Evolutionary conservation across 257 asterid genomes (phyloP), one percentile per base, ranked within the genome.

Genomic region (Nyctanthes arbortristis): DNA sequence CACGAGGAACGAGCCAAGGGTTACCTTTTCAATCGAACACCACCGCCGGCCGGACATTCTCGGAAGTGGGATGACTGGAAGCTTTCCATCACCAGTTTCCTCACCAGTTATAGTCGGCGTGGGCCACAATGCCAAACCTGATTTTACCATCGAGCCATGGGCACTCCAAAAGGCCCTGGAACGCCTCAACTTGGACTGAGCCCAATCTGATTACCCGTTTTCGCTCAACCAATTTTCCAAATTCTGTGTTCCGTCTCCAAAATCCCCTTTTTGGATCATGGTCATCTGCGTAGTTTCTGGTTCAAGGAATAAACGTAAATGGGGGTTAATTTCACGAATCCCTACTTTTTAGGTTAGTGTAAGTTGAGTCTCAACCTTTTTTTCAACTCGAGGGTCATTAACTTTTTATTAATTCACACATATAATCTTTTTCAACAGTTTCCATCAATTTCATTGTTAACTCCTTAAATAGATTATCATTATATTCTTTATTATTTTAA

Each of bases 1-100:
- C 87, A 79, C 74, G 84, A 82, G 56, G 83, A 85, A 57, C 74
- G 84, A 40, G 90, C 96, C 56, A 88, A 86, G 60, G 93, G 96
- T 11, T 83, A 84, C 74, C 75, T 87, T 16, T 84, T 86, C 81
- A 84, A 75, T 74, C 86, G 88, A 36, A 78, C 86, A 8, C 93
- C 89, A 22, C 82, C 75, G 40, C 90, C 89, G 10, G 79, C 88
- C 5, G 90, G 93, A 22, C 82, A 74, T 64, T 78, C 90, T 14
- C 81, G 90, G 8, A 86, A 82, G 56, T 86, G 86, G 83, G 87
- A 85, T 22, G 84, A 79, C 39, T 79, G 82, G 84, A 84, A 82
- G 62, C 80, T 82, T 8, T 84, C 84, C 28, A 34, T 82, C 75
- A 79, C 87, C 55, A 79, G 84, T 74, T 82, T 82, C 70, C 71